Evolutionary conservation across 148 eudicot species (phyloP).

Genomic region (Rhododendron simsii): DNA sequence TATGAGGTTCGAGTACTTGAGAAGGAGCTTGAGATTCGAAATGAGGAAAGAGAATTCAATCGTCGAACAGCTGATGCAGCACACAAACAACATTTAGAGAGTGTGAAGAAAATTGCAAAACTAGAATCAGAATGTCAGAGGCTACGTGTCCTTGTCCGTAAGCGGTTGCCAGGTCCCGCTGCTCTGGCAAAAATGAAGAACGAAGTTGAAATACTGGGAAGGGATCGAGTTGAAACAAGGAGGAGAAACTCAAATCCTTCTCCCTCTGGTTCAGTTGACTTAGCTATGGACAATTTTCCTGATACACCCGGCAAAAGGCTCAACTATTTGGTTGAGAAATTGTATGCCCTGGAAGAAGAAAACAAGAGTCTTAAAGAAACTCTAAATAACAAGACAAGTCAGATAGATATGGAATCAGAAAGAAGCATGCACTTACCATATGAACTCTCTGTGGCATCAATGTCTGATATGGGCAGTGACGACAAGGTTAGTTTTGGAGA

Average conservation of each 20-base stretch:
- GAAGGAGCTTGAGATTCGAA: slow-evolving; percentile 81
- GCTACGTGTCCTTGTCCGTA: slow-evolving; percentile 71
- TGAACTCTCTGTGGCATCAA: slow-evolving; percentile 41
- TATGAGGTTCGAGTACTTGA: slow-evolving; percentile 83
- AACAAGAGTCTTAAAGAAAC: slow-evolving; percentile 52
- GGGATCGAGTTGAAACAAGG: slow-evolving; percentile 35
- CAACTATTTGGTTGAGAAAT: slow-evolving; percentile 43
- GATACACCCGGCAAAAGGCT: slow-evolving; percentile 47
- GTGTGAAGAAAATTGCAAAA: slow-evolving; percentile 68
- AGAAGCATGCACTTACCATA: slow-evolving; percentile 12
- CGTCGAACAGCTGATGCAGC: slow-evolving; percentile 58
- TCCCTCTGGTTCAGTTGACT: slow-evolving; percentile 31
- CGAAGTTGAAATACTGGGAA: slow-evolving; percentile 57
- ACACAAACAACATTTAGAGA: slow-evolving; percentile 72
- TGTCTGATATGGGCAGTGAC: slow-evolving; percentile 74
- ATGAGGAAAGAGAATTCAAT: slow-evolving; percentile 76
- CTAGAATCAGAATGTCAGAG: slow-evolving; percentile 86
- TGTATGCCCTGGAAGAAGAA: slow-evolving; percentile 67
- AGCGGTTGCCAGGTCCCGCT: slow-evolving; percentile 87
- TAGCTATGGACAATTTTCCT: slow-evolving; percentile 26
- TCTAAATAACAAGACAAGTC: slow-evolving; percentile 39
- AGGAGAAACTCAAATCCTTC: slow-evolving; percentile 47
- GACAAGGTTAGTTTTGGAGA: slow-evolving; percentile 64
- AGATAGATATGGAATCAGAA: slow-evolving; percentile 20
- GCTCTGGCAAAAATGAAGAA: slow-evolving; percentile 78